Percentiles rank a stretch among this genome's conserved stretches.
Evolutionary conservation across 208 protist species (phyloP).

Genomic region (Trypanosoma brucei): DNA sequence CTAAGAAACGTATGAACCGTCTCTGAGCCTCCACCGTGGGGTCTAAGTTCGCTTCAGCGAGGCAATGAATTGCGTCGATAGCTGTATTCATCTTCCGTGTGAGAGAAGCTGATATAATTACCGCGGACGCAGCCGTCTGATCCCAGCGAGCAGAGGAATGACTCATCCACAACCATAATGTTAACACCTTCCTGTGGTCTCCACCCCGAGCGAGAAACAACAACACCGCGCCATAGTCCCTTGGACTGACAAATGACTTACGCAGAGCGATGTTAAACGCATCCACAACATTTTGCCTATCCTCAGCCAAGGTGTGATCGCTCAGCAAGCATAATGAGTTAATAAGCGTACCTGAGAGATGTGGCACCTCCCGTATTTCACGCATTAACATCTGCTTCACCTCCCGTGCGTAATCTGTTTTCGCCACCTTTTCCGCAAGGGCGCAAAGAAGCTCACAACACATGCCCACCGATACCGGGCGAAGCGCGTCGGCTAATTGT

Average conservation of each 20-base stretch:
- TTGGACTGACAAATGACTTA: conserved; percentile 44
- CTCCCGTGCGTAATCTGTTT: conserved; percentile 14
- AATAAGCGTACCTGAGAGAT: conserved; percentile 34
- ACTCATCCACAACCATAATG: conserved; percentile 76
- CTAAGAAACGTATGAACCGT: conserved; percentile 43
- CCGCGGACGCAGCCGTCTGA: conserved; percentile 40
- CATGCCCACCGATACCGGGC: conserved; percentile 18
- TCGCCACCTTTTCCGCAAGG: conserved; percentile 11
- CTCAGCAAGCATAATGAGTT: conserved; percentile 47
- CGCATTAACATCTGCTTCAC: conserved; percentile 36
- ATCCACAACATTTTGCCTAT: conserved; percentile 36
- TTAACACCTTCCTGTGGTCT: conserved; percentile 27
- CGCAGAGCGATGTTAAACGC: conserved; percentile 41
- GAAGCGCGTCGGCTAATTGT: conserved; percentile 26
- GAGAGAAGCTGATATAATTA: conserved; percentile 42
- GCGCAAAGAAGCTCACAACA: conserved; percentile 29
- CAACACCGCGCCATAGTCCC: conserved; percentile 49
- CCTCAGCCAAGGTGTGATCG: conserved; percentile 6
- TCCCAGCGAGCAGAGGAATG: conserved; percentile 82
- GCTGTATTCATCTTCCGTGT: conserved; percentile 38
- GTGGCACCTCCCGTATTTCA: conserved; percentile 40
- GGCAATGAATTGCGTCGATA: conserved; percentile 52
- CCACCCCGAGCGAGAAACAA: conserved; percentile 29
- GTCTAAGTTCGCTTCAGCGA: conserved; percentile 47
- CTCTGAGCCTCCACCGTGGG: conserved; percentile 53